Evolutionary conservation across 164 flowering plant species (phyloP).

Genomic region (Paratinospora sagittata): DNA sequence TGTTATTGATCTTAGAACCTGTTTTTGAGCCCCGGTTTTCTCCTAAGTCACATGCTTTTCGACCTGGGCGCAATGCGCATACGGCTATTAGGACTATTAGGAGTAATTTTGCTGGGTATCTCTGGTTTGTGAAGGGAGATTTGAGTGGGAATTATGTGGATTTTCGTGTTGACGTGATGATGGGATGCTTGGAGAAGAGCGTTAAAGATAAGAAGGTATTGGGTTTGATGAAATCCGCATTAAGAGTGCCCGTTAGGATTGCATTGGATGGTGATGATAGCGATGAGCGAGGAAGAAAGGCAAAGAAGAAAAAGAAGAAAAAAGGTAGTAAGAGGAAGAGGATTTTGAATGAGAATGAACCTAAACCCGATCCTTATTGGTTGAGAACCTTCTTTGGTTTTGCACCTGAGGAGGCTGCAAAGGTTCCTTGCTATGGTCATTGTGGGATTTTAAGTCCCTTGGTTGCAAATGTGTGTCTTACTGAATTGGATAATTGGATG

Average conservation of each 20-base stretch:
- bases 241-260: slow-evolving; percentile 20
- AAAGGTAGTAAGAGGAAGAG: slow-evolving; percentile 53
- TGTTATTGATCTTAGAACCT: slow-evolving; percentile 79
- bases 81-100: slow-evolving; percentile 79
- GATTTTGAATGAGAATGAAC: slow-evolving; percentile 65
- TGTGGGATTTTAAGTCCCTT: slow-evolving; percentile 93
- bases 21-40: slow-evolving; percentile 80
- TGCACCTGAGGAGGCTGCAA: slow-evolving; percentile 84
- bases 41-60: slow-evolving; percentile 62
- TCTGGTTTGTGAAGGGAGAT: slow-evolving; percentile 85
- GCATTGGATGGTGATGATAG: slow-evolving; percentile 9
- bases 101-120: slow-evolving; percentile 86
- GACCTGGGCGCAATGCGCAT: slow-evolving; percentile 85
- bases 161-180: slow-evolving; percentile 38
- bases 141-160: slow-evolving; percentile 44
- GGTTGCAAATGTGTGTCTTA: slow-evolving; percentile 72
- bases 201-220: slow-evolving; percentile 69
- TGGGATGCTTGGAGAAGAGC: slow-evolving; percentile 56
- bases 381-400: slow-evolving; percentile 72
- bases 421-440: slow-evolving; percentile 71
- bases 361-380: slow-evolving; percentile 98
- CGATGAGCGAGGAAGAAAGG: slow-evolving; percentile 18
- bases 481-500: slow-evolving; percentile 76
- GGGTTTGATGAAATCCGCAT: slow-evolving; percentile 57
- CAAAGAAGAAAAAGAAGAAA: slow-evolving; percentile 43